Conservation (phyloP, 2,329 filamentous ascomycete genomes). For the Bipolaris cookei region DNA sequence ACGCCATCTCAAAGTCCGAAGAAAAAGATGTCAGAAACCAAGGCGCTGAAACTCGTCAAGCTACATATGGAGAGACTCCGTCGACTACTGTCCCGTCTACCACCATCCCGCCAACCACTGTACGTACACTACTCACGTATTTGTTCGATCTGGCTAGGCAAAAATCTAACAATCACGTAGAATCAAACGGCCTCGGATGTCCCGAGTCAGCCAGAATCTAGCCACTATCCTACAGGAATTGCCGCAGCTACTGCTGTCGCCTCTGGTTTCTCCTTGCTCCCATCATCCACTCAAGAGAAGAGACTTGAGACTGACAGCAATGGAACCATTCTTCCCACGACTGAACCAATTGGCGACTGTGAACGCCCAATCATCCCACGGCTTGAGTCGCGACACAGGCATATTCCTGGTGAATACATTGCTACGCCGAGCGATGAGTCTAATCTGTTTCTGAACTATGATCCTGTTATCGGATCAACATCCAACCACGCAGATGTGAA, state of each 20-base stretch:
- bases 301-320: constrained; percentile 15
- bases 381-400: constrained; percentile 44
- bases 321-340: neutral
- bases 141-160: neutral
- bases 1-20: constrained; percentile 12
- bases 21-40: constrained; percentile 8
- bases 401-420: constrained; percentile 45
- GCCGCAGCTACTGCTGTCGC: constrained; percentile 24
- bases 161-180: neutral
- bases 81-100: neutral
- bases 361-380: constrained; percentile 30
- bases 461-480: constrained; percentile 12
- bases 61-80: constrained; percentile 5
- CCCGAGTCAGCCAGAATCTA: constrained; percentile 2
- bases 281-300: constrained; percentile 17
- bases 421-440: constrained; percentile 39
- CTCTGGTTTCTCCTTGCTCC: constrained; percentile 10
- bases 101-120: neutral
- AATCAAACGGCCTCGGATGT: neutral
- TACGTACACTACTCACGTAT: neutral
- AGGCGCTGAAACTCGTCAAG: constrained; percentile 8
- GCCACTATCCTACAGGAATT: constrained; percentile 29
- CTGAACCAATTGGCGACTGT: neutral
- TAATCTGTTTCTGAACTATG: constrained; percentile 31
- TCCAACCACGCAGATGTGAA: neutral